A percentile compares a stretch with the other conserved stretches of the same genome.
phyloP scores from a whole-genome alignment of 768 basidiomycete genomes.

The Naganishia kalamii region DNA sequence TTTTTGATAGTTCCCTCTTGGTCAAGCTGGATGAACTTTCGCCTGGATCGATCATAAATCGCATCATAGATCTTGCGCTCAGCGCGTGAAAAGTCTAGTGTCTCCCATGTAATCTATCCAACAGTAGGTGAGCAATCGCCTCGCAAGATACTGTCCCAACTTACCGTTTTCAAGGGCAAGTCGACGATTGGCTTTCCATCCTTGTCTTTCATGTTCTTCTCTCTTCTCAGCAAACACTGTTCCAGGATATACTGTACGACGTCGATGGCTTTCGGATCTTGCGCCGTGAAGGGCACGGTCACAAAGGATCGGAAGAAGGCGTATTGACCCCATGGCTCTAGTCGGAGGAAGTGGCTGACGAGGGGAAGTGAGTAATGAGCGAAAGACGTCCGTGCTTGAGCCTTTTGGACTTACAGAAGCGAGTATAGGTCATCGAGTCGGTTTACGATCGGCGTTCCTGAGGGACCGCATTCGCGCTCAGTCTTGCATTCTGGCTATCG shows the following conservation, averaged over 20 bases:
- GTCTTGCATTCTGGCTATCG: not conserved
- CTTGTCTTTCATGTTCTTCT: constrained; percentile 83
- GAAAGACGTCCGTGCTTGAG: not conserved
- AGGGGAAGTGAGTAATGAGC: constrained; percentile 4
- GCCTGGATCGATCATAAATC: constrained; percentile 71
- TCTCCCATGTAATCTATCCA: constrained; percentile 61
- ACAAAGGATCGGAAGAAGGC: constrained; percentile 77
- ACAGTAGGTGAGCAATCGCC: not conserved
- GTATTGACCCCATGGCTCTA: constrained; percentile 49
- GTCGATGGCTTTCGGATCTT: constrained; percentile 86
- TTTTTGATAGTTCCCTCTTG: constrained; percentile 81
- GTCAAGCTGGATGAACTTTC: constrained; percentile 69
- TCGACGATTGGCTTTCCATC: constrained; percentile 84
- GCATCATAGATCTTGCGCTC: constrained; percentile 86
- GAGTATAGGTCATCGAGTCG: constrained; percentile 86
- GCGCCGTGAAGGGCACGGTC: constrained; percentile 81
- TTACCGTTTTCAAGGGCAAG: constrained; percentile 74
- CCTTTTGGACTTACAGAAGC: constrained; percentile 45
- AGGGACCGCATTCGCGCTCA: not conserved
- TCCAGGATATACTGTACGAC: constrained; percentile 92
- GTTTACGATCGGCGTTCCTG: constrained; percentile 91
- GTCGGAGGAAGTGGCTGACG: constrained; percentile 43
- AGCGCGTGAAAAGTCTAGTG: constrained; percentile 68
- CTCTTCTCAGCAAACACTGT: constrained; percentile 74
- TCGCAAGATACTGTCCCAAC: not conserved